Evolutionary conservation across 164 flowering plant species (phyloP).

Genomic region (Umbilicus rupestris): DNA sequence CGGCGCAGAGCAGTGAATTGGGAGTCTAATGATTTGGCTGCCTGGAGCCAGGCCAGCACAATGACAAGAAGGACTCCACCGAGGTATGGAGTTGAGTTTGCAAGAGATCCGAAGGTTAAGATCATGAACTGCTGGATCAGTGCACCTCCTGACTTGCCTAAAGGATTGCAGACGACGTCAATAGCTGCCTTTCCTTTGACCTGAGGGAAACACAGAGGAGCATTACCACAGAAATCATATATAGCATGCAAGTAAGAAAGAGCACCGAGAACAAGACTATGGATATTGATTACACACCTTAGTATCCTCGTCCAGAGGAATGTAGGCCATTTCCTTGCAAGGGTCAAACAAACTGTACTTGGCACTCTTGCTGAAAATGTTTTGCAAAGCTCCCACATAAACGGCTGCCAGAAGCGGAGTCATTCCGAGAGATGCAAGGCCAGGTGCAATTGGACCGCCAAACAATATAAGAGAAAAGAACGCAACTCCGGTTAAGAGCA

Average conservation of each 20-base stretch:
- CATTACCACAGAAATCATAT: neutral
- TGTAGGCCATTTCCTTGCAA: conserved; percentile 99
- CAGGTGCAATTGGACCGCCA: conserved; percentile 69
- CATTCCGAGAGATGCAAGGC: conserved; percentile 55
- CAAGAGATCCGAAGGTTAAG: conserved; percentile 92
- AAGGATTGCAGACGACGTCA: conserved; percentile 96
- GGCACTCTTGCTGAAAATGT: conserved; percentile 95
- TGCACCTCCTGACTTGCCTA: conserved; percentile 96
- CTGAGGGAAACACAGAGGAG: conserved; percentile 23
- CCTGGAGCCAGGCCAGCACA: conserved; percentile 82
- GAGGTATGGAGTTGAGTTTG: conserved; percentile 96
- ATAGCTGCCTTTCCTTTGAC: conserved; percentile 99
- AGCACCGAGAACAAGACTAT: neutral
- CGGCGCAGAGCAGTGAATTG: conserved; percentile 61
- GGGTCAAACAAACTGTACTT: conserved; percentile 98
- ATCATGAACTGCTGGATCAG: conserved; percentile 98
- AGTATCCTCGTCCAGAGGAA: conserved; percentile 96
- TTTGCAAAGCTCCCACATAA: conserved; percentile 93
- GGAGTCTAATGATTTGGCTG: conserved; percentile 77
- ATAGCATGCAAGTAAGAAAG: neutral
- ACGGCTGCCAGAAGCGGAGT: conserved; percentile 99
- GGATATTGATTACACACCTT: conserved; percentile 42
- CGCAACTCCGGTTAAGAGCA: conserved; percentile 86
- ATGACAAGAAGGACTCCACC: conserved; percentile 83
- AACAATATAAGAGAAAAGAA: conserved; percentile 90